These are phyloP conservation scores for Tetraselmis chui DNA, from an alignment of 139 green algal species.

Conservation along the genomic window DNA sequence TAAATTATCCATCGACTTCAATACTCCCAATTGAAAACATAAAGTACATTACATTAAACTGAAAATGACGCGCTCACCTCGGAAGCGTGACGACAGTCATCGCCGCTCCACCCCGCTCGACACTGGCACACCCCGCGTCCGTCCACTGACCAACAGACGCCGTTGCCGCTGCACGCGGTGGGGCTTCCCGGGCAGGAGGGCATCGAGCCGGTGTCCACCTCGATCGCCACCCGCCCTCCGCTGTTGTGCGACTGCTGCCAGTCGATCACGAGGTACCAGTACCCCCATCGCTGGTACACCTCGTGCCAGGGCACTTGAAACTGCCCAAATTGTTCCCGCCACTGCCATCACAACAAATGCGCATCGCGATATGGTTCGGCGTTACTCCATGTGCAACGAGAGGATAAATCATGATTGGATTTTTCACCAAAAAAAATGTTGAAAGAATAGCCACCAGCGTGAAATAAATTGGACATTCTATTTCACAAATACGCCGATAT, in stretches of 20 bases:
- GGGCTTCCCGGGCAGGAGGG: background rate
- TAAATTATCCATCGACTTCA: too few relatives aligned
- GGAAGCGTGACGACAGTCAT: background rate
- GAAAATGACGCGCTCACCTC: too few relatives aligned
- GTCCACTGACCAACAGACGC: background rate
- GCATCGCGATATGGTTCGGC: background rate
- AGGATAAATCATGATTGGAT: background rate
- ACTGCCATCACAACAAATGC: background rate
- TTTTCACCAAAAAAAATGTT: background rate
- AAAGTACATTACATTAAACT: too few relatives aligned
- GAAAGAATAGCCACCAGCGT: background rate
- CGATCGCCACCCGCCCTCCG: background rate
- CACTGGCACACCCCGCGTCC: background rate
- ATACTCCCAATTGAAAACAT: too few relatives aligned
- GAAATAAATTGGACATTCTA: too few relatives aligned
- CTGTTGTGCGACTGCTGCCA: background rate
- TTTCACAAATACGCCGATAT: too few relatives aligned
- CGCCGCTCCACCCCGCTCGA: background rate
- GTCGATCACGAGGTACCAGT: constrained; percentile 1
- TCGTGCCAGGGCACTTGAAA: background rate
- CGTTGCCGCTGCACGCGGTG: background rate
- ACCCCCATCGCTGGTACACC: background rate
- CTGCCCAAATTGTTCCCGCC: background rate
- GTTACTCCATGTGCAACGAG: too few relatives aligned
- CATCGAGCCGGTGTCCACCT: background rate